Evolutionary conservation across 805 yeast species (phyloP), one percentile per base, ranked within the genome.

Genomic region (Pachysolen tannophilus): DNA sequence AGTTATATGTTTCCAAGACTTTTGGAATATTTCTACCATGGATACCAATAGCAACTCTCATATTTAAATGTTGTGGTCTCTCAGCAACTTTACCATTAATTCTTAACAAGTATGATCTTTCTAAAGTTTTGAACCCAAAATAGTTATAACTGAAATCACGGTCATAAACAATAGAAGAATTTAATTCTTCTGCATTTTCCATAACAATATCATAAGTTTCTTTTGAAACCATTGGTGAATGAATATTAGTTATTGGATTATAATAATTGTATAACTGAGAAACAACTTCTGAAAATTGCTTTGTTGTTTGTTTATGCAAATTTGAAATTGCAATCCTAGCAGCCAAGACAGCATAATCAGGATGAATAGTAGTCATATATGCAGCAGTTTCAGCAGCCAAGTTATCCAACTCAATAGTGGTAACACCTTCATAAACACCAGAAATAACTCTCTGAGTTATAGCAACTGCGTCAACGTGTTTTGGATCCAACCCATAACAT

Each of bases 371-470:
- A 30, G 96, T 86, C 87, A 88, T 76, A 46, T 85, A 83, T 18
- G 97, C 97, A 33, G 92, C 82, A 13, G 92, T 84, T 60, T 92
- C 98, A 20, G 97, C 94, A 24, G 95, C 88, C 30, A 57, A 41
- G n/a, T 47, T 45, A 3, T 51, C 27, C 8, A 60, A 42, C 30
- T 72, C 72, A 17, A 61, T 57, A 18, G 69, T 60, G 33, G 62
- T 61, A 17, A 72, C 63, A 24, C 61, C 63, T 33, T 62, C 65
- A 31, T 74, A 73, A 15, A 73, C 68, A 15, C 78, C 78, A 1
- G 58, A 47, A 25, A 57, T 58, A 13, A 72, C 69, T 45, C 69
- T 63, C 37, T 62, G 97, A 17, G 98, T 92, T 61, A 92, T 88
- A 47, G 94, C 85, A 38, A 84, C 95, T 28, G 97, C 88, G 55